These are phyloP conservation scores for Arthrinium phaeospermum DNA, from an alignment of 2,329 filamentous ascomycete genomes.

Conservation along the genomic window DNA sequence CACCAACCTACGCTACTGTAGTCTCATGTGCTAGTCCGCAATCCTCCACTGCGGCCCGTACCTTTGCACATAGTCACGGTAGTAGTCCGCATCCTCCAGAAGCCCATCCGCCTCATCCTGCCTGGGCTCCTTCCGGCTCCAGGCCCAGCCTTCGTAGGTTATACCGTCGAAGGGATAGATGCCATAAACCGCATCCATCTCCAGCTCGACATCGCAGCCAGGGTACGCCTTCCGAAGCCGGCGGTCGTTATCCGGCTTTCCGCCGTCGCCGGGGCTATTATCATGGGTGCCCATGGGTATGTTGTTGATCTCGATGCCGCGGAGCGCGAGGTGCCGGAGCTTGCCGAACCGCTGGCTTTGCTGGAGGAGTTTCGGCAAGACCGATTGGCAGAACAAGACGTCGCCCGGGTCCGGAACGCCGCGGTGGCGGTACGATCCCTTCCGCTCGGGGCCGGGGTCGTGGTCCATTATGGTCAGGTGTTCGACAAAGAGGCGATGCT, in stretches of 20 bases:
- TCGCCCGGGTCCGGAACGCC: constrained; percentile 10
- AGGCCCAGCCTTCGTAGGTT: neutral
- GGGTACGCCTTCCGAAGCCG: constrained; percentile 11
- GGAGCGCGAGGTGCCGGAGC: constrained; percentile 17
- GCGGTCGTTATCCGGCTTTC: constrained; percentile 14
- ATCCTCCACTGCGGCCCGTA: constrained; percentile 23
- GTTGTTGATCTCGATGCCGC: constrained; percentile 20
- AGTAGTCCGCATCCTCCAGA: neutral
- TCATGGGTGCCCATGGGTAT: neutral
- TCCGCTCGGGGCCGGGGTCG: neutral
- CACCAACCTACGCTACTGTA: neutral
- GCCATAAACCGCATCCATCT: neutral
- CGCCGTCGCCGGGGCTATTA: neutral
- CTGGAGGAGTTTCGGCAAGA: constrained; percentile 18
- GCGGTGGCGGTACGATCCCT: neutral
- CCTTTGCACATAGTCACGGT: constrained; percentile 21
- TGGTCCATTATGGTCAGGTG: constrained; percentile 3
- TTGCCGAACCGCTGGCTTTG: constrained; percentile 14
- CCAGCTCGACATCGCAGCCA: constrained; percentile 18
- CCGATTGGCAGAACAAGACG: constrained; percentile 18
- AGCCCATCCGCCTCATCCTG: constrained; percentile 24
- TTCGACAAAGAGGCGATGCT: constrained; percentile 20
- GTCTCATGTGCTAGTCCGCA: neutral
- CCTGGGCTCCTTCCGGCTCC: neutral
- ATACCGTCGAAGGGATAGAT: constrained; percentile 5